Evolutionary conservation across 1,284 basidiomycete species (phyloP), one percentile per base, ranked within the genome.

Genomic region (Vanrija pseudolonga): DNA sequence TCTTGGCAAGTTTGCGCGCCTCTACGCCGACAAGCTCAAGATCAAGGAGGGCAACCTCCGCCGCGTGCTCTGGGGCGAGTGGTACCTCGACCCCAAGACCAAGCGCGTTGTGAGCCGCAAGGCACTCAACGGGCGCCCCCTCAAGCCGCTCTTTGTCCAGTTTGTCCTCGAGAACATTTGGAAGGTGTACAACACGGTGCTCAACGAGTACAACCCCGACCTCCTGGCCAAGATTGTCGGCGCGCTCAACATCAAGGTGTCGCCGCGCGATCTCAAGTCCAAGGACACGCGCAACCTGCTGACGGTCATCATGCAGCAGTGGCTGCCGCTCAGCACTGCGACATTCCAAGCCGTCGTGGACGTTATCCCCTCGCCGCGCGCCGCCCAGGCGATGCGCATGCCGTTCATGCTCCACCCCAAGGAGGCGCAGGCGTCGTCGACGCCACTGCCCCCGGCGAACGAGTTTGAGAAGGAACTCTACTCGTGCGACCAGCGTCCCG

Each of bases 141-240:
- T 99, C 67, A 98, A 98, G 78, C 92, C 94, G n/a, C 81, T 98
- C 47, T 98, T 98, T 70, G 96, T 98, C 5, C 94, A 98, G 76
- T 97, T 98, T 66, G 87, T 98, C 5, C 78, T 99, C 63, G 96
- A 98, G 57, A 98, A 98, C 74, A 84, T 99, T 26, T 98, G 95
- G 95, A 86, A 88, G 23, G 89, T 98, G 11, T 98, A 98, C 76
- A 89, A 95, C 66, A 88, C 88, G 24, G 85, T 93, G 15, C 77
- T 88, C 32, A 74, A 88, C 15, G 90, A 92, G 64, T 96, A 71
- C 61, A 89, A 96, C 72, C 80, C 87, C 12, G 89, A 94, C 37
- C 95, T 91, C 71, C 85, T 95, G 3, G 76, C 83, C 36, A 98
- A 96, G 74, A 98, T 99, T 49, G 87, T 97, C 43, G 79, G 83